Percentiles rank a stretch among this genome's conserved stretches.
phyloP scores from a whole-genome alignment of 164 flowering plant genomes.

The Vitis amurensis region DNA sequence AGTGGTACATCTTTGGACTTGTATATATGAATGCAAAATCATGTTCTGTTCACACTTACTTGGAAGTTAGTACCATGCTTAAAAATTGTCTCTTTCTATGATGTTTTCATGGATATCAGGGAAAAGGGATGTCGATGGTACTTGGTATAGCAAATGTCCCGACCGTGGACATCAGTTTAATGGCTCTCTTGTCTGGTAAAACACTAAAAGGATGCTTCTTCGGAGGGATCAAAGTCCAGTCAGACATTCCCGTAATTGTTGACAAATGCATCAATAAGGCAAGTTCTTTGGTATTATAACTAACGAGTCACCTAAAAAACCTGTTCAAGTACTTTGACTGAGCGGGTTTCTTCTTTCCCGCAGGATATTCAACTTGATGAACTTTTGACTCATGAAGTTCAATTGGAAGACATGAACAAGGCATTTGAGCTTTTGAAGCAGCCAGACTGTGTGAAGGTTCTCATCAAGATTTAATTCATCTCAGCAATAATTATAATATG shows the following conservation, averaged over 20 bases:
- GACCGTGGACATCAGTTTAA: conserved; percentile 12
- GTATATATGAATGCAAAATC: too few species aligned
- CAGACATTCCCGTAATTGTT: conserved; percentile 39
- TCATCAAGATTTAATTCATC: conserved; percentile 24
- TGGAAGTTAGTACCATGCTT: too few species aligned
- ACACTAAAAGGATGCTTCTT: conserved; percentile 42
- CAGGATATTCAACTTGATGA: conserved; percentile 48
- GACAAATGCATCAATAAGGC: conserved; percentile 50
- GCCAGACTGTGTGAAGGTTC: conserved; percentile 42
- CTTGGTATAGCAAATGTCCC: conserved; percentile 25
- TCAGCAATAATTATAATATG: too few species aligned
- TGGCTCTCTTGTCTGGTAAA: conserved; percentile 25
- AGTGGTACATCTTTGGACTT: conserved; percentile 23
- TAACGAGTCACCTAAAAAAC: too few species aligned
- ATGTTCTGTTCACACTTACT: too few species aligned
- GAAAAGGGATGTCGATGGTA: conserved; percentile 32
- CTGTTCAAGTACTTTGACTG: too few species aligned
- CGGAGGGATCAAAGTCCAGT: conserved; percentile 44
- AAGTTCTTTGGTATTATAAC: not conserved
- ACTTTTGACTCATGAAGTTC: conserved; percentile 43
- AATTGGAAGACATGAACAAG: conserved; percentile 35
- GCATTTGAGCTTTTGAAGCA: conserved; percentile 30
- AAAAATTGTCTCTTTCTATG: too few species aligned
- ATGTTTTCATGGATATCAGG: conserved; percentile 20
- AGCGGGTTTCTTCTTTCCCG: too few species aligned